Evolutionary conservation across 1,284 basidiomycete species (phyloP).

Genomic region (Sporisorium sorghi): DNA sequence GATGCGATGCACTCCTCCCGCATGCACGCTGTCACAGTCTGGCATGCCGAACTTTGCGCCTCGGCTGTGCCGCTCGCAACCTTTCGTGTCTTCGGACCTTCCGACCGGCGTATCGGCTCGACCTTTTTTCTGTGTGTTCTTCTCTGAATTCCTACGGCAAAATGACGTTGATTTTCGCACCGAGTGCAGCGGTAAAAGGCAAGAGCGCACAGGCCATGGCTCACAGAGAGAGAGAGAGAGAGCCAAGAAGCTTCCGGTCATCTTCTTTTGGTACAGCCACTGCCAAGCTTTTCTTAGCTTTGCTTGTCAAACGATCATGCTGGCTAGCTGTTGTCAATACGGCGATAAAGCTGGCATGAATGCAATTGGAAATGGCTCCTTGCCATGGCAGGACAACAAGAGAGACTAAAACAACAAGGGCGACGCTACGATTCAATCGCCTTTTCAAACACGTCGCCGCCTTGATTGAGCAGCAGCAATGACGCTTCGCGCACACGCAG

Average conservation of each 20-base stretch:
- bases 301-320: too few species aligned
- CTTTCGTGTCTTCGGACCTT: too few species aligned
- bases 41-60: conserved; percentile 13
- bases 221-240: background rate
- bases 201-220: conserved; percentile 6
- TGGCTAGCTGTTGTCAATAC: too few species aligned
- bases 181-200: background rate
- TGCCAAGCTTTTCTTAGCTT: background rate
- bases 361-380: background rate
- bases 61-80: conserved; percentile 15
- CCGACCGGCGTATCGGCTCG: background rate
- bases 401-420: background rate
- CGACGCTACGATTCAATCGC: conserved; percentile 29
- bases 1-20: background rate
- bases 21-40: conserved; percentile 8
- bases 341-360: too few species aligned
- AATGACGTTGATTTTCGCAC: too few species aligned
- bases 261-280: background rate
- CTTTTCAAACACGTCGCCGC: conserved; percentile 48
- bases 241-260: conserved; percentile 2
- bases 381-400: background rate
- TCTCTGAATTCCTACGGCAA: conserved; percentile 20
- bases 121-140: conserved; percentile 5
- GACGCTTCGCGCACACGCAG: conserved; percentile 61
- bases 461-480: conserved; percentile 39